phyloP scores from a whole-genome alignment of 164 flowering plant genomes.

The Echeveria elegans region DNA sequence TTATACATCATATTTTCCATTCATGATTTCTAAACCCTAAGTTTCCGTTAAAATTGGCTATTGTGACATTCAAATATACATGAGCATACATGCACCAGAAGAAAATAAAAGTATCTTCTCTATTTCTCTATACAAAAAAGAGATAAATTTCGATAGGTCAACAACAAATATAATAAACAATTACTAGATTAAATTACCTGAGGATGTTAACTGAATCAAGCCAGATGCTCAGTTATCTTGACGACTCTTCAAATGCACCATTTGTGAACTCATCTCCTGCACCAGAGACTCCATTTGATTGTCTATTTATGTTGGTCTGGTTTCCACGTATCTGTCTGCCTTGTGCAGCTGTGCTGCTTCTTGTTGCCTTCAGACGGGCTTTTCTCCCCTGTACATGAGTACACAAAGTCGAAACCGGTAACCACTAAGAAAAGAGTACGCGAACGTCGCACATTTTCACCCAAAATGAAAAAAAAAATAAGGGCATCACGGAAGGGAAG shows the following conservation, averaged over 20 bases:
- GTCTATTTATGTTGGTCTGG: constrained; percentile 35
- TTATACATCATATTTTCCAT: neutral
- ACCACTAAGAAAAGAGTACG: too few species aligned
- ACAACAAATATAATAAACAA: neutral
- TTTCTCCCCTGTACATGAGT: constrained; percentile 60
- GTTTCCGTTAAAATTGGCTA: neutral
- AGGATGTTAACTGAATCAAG: neutral
- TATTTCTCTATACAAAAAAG: too few species aligned
- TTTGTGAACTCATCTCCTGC: constrained; percentile 52
- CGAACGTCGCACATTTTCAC: neutral
- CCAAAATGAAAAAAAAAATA: neutral
- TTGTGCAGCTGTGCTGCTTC: constrained; percentile 76
- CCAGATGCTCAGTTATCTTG: constrained; percentile 13
- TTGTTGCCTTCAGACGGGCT: constrained; percentile 75
- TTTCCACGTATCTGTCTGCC: constrained; percentile 54
- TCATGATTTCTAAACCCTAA: too few species aligned
- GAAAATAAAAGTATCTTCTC: neutral
- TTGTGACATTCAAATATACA: neutral
- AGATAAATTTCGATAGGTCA: too few species aligned
- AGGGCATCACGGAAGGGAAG: neutral
- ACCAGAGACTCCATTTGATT: constrained; percentile 50
- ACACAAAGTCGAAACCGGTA: too few species aligned
- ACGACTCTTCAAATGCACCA: constrained; percentile 47
- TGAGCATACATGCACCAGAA: neutral
- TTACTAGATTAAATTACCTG: neutral